Evolutionary conservation across 2,329 filamentous ascomycete genomes (phyloP).

Genomic region (Pseudopyricularia cyperi): DNA sequence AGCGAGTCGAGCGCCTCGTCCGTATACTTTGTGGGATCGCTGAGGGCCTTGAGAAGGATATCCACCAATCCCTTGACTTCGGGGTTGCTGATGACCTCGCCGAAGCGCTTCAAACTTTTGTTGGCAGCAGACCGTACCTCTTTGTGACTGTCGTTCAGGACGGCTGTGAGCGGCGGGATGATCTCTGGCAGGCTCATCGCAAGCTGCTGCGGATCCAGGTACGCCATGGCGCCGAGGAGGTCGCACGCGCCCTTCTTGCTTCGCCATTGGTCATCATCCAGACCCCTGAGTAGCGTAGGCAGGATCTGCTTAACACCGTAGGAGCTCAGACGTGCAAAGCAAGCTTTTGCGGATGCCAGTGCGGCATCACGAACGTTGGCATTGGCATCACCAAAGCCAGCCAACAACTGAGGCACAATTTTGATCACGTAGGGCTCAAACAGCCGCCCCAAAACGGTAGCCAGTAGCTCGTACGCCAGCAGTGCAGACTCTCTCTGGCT

Average conservation of each 20-base stretch:
- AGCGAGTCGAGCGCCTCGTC: slow-evolving; percentile 86
- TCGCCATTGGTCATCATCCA: slow-evolving; percentile 93
- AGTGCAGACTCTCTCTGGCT: slow-evolving; percentile 82
- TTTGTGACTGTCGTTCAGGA: slow-evolving; percentile 96
- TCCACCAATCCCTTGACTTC: slow-evolving; percentile 89
- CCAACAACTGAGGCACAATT: slow-evolving; percentile 80
- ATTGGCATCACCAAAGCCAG: slow-evolving; percentile 78
- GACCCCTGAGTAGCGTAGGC: slow-evolving; percentile 77
- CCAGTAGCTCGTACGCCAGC: slow-evolving; percentile 81
- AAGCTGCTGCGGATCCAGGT: slow-evolving; percentile 89
- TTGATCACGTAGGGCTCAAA: slow-evolving; percentile 97
- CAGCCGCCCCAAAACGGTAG: slow-evolving; percentile 69
- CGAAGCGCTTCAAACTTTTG: slow-evolving; percentile 91
- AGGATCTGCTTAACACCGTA: slow-evolving; percentile 93
- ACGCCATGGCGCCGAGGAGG: slow-evolving; percentile 94
- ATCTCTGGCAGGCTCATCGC: slow-evolving; percentile 88
- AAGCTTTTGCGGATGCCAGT: slow-evolving; percentile 84
- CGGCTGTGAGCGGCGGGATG: slow-evolving; percentile 85
- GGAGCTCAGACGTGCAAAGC: slow-evolving; percentile 84
- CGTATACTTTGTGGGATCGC: slow-evolving; percentile 93
- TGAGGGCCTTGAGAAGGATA: slow-evolving; percentile 88
- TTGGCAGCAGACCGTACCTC: slow-evolving; percentile 89
- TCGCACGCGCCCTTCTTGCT: slow-evolving; percentile 98
- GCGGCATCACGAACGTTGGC: slow-evolving; percentile 87
- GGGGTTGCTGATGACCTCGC: slow-evolving; percentile 95